These are phyloP conservation scores for Pseudoturritis turrita DNA, from an alignment of 345 rosid species.

Conservation along the genomic window DNA sequence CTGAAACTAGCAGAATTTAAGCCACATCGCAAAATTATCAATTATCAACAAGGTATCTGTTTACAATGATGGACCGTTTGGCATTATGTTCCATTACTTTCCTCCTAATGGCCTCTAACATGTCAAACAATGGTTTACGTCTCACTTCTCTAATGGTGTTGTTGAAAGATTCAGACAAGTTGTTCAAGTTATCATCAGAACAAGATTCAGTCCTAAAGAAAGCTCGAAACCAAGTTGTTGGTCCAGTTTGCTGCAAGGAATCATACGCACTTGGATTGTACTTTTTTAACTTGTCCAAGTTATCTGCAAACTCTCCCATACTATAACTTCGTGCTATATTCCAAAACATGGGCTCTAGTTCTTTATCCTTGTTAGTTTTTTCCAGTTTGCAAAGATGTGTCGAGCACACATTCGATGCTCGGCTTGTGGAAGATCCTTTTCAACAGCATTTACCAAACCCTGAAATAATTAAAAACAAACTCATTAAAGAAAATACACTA, in stretches of 20 bases:
- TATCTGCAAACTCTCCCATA: not conserved
- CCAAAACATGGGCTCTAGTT: not conserved
- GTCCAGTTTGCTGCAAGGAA: not conserved
- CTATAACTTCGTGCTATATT: not conserved
- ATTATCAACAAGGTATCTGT: too few relatives aligned
- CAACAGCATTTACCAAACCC: too few relatives aligned
- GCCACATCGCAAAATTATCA: too few relatives aligned
- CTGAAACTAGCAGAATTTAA: too few relatives aligned
- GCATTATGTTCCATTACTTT: not conserved
- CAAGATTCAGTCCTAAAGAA: not conserved
- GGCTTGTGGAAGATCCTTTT: not conserved
- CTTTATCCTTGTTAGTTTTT: not conserved
- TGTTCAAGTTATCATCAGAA: not conserved
- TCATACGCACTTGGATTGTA: not conserved
- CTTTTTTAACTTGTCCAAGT: not conserved
- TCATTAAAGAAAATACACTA: not conserved
- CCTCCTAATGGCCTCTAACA: not conserved
- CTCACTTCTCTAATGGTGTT: not conserved
- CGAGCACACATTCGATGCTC: not conserved
- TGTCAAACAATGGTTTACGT: not conserved
- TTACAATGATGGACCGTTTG: not conserved
- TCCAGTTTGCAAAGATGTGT: not conserved
- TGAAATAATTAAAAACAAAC: too few relatives aligned
- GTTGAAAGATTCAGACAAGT: too few relatives aligned
- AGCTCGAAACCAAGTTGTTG: not conserved